phyloP scores from a whole-genome alignment of 2,329 filamentous ascomycete species.

The Laburnicola sp. region DNA sequence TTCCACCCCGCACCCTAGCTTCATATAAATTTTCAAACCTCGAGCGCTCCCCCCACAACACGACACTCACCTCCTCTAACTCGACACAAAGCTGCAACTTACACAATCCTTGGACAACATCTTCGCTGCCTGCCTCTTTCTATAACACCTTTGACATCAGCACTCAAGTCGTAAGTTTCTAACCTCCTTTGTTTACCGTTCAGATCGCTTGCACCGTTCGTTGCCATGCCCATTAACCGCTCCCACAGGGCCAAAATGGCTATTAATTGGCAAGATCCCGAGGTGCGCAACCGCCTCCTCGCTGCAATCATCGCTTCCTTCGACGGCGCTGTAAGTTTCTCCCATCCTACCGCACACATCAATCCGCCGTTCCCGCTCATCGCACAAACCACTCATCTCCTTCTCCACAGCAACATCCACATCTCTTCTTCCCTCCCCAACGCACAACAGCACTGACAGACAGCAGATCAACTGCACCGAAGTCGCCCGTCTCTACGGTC shows the following conservation, averaged over 20 bases:
- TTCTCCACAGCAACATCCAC: not conserved
- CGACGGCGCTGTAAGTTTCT: slow-evolving; percentile 35
- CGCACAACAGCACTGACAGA: slow-evolving; percentile 2
- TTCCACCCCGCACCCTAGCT: not conserved
- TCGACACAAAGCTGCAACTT: not conserved
- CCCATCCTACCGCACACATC: not conserved
- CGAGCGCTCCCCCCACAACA: not conserved
- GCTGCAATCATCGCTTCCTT: slow-evolving; percentile 44
- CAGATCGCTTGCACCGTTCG: too few relatives aligned
- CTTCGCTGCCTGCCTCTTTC: not conserved
- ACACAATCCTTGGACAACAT: not conserved
- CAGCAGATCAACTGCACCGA: slow-evolving; percentile 48
- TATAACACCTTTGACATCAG: not conserved
- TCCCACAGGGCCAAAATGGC: slow-evolving; percentile 27
- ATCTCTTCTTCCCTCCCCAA: not conserved
- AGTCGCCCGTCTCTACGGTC: slow-evolving; percentile 51
- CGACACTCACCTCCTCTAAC: slow-evolving; percentile 1
- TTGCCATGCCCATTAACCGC: not conserved
- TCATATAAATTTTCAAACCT: slow-evolving; percentile 4
- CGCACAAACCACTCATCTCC: not conserved
- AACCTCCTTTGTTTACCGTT: not conserved
- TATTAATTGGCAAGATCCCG: slow-evolving; percentile 44
- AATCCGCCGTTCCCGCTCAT: not conserved
- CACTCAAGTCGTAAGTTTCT: not conserved
- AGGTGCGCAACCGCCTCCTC: slow-evolving; percentile 46